Conservation (phyloP, 2,329 filamentous ascomycete genomes). For the Phyllosticta citriasiana region DNA sequence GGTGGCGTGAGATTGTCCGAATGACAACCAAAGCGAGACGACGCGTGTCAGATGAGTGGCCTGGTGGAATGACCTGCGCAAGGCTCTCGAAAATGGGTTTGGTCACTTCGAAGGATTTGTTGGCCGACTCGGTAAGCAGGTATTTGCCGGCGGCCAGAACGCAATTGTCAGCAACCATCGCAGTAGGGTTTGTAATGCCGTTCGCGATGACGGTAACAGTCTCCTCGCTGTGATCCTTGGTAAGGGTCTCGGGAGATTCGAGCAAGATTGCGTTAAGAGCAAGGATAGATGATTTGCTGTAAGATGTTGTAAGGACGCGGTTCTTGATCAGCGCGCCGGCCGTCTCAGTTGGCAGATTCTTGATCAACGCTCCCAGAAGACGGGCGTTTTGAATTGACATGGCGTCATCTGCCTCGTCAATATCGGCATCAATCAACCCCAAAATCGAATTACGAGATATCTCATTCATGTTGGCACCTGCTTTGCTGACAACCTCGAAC, state of each 20-base stretch:
- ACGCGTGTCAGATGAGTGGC: slow-evolving; percentile 70
- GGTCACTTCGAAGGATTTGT: slow-evolving; percentile 62
- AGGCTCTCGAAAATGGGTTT: slow-evolving; percentile 75
- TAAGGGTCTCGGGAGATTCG: slow-evolving; percentile 64
- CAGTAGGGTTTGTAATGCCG: slow-evolving; percentile 61
- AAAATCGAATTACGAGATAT: slow-evolving; percentile 77
- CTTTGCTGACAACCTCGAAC: slow-evolving; percentile 93
- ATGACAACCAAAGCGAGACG: slow-evolving; percentile 79
- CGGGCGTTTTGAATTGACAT: slow-evolving; percentile 88
- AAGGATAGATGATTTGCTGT: slow-evolving; percentile 69
- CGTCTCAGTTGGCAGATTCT: slow-evolving; percentile 66
- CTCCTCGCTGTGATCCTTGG: slow-evolving; percentile 61
- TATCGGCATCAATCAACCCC: slow-evolving; percentile 75
- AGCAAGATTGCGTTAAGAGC: slow-evolving; percentile 81
- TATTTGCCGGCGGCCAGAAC: slow-evolving; percentile 89
- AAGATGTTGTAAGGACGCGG: slow-evolving; percentile 67
- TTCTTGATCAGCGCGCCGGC: slow-evolving; percentile 53
- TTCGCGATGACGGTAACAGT: slow-evolving; percentile 67
- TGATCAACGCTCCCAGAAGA: slow-evolving; percentile 79
- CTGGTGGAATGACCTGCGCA: slow-evolving; percentile 64
- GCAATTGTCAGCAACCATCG: slow-evolving; percentile 79
- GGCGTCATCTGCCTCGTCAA: slow-evolving; percentile 59
- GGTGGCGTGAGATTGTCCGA: slow-evolving; percentile 70
- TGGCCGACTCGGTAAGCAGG: slow-evolving; percentile 56
- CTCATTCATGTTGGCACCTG: slow-evolving; percentile 90